phyloP scores from a whole-genome alignment of 2,329 filamentous ascomycete species.

The Colletotrichum coccodes region DNA sequence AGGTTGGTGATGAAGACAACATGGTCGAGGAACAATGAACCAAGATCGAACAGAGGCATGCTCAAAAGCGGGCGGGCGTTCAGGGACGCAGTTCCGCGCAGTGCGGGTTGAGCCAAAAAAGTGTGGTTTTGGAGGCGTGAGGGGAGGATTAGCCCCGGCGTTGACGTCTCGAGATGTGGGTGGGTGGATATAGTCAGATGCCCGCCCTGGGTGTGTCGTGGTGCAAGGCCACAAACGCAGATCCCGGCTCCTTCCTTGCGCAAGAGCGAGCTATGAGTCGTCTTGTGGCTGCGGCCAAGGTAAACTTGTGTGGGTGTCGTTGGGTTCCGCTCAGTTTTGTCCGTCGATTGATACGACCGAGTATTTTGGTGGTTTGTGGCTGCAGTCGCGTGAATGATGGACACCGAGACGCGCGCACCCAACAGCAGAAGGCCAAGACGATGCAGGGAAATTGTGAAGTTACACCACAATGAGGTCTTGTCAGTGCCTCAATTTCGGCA shows the following conservation, averaged over 20 bases:
- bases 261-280: slow-evolving; percentile 15
- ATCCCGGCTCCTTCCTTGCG: slow-evolving; percentile 27
- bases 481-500: neutral
- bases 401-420: neutral
- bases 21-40: slow-evolving; percentile 61
- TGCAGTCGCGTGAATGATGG: slow-evolving; percentile 7
- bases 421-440: neutral
- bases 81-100: slow-evolving; percentile 18
- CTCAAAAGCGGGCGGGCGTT: slow-evolving; percentile 27
- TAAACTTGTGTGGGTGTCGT: neutral
- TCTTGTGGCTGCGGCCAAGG: slow-evolving; percentile 19
- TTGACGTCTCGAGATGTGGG: slow-evolving; percentile 10
- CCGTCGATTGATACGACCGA: neutral
- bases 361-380: slow-evolving; percentile 9
- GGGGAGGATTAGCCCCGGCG: slow-evolving; percentile 13
- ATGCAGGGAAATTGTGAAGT: neutral
- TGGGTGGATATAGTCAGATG: slow-evolving; percentile 31
- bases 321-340: slow-evolving; percentile 6
- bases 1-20: slow-evolving; percentile 65
- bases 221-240: slow-evolving; percentile 17
- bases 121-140: slow-evolving; percentile 14
- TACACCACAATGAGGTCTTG: neutral
- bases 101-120: neutral
- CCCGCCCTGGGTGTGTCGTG: slow-evolving; percentile 15
- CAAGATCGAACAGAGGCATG: slow-evolving; percentile 64